A percentile compares a stretch with the other conserved stretches of the same genome.
These are phyloP conservation scores for Fomitopsis palustris DNA, from an alignment of 1,284 basidiomycete genomes.

Conservation along the genomic window DNA sequence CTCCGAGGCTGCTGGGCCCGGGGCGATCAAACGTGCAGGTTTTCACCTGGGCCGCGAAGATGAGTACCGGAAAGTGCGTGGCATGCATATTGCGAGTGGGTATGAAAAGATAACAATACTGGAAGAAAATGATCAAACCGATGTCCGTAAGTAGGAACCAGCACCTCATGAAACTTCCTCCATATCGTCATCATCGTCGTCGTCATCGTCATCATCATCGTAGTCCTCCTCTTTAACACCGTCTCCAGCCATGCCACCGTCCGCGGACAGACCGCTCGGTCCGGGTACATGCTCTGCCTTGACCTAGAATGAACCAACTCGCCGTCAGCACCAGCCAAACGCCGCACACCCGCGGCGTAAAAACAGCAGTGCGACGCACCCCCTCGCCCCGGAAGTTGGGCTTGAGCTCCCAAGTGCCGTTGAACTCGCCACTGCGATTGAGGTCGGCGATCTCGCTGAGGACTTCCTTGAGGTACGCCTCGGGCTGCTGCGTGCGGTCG, in stretches of 20 bases:
- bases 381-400: conserved; percentile 60
- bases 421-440: conserved; percentile 76
- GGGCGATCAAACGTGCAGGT: no score
- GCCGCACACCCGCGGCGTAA: neutral
- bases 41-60: no score
- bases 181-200: conserved; percentile 44
- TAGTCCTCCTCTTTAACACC: conserved; percentile 33
- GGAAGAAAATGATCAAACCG: conserved; percentile 1
- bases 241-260: conserved; percentile 35
- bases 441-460: conserved; percentile 79
- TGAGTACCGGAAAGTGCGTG: neutral
- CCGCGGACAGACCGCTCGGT: conserved; percentile 17
- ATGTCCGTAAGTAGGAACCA: neutral
- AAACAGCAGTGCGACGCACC: conserved; percentile 33
- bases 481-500: conserved; percentile 86
- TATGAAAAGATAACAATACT: no score
- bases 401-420: conserved; percentile 68
- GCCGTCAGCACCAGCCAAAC: conserved; percentile 1
- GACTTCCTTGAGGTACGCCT: conserved; percentile 87
- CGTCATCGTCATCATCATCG: conserved; percentile 35
- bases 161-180: conserved; percentile 37
- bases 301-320: conserved; percentile 32
- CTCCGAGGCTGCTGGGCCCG: neutral
- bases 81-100: no score
- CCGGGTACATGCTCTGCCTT: conserved; percentile 54